Conservation (phyloP, 176 grass and related monocot species). For the Secale cereale region DNA sequence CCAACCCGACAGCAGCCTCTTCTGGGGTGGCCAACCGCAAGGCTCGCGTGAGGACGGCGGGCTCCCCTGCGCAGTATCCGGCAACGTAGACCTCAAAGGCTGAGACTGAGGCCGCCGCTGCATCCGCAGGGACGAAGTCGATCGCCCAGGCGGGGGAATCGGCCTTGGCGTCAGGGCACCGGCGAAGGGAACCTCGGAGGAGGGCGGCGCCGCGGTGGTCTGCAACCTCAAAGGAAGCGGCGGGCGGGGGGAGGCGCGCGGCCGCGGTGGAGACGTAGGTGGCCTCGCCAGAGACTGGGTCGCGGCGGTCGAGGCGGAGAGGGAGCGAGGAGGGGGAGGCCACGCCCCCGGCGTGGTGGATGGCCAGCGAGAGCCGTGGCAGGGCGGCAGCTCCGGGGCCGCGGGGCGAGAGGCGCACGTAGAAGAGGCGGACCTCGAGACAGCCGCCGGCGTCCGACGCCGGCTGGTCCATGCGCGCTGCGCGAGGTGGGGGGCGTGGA, state of each 20-base stretch:
- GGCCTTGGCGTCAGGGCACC: constrained; percentile 27
- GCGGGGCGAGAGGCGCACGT: constrained; percentile 63
- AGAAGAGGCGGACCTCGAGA: constrained; percentile 88
- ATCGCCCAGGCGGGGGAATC: constrained; percentile 57
- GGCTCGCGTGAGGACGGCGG: constrained; percentile 60
- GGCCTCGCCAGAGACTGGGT: constrained; percentile 51
- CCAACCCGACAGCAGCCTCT: constrained; percentile 29
- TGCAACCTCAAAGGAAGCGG: constrained; percentile 57
- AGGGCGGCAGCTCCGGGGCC: constrained; percentile 2
- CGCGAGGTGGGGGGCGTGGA: not conserved
- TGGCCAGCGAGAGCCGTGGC: constrained; percentile 42
- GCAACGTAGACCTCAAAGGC: constrained; percentile 81
- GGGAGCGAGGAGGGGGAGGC: constrained; percentile 14
- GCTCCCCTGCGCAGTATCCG: constrained; percentile 63
- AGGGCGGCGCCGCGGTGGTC: constrained; percentile 64
- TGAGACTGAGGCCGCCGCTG: constrained; percentile 43
- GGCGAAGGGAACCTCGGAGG: constrained; percentile 52
- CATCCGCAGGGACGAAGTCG: constrained; percentile 51
- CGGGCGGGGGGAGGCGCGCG: constrained; percentile 40
- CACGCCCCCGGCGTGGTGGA: constrained; percentile 34
- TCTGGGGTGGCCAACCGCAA: constrained; percentile 52
- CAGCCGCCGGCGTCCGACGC: constrained; percentile 9
- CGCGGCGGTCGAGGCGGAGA: constrained; percentile 67
- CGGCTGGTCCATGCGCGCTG: constrained; percentile 28
- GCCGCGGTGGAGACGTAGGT: constrained; percentile 73